phyloP scores from a whole-genome alignment of 2,329 filamentous ascomycete genomes.

The Pyrenochaeta sp. region DNA sequence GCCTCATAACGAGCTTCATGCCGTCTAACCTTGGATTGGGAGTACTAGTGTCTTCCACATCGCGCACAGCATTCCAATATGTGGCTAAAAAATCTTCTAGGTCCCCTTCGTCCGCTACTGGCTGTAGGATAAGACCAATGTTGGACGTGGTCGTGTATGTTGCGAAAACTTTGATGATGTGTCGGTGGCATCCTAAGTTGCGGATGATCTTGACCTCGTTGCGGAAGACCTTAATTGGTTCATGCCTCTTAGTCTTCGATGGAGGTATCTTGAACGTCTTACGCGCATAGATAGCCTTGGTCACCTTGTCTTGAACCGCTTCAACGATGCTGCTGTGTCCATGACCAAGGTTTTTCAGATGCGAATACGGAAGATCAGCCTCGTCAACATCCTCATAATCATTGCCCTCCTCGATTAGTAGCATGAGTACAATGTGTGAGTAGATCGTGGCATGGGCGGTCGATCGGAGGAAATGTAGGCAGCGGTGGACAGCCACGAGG shows the following conservation, averaged over 20 bases:
- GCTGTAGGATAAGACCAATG: constrained; percentile 22
- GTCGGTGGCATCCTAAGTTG: constrained; percentile 12
- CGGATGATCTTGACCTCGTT: constrained; percentile 22
- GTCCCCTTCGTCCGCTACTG: constrained; percentile 27
- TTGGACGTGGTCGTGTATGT: constrained; percentile 15
- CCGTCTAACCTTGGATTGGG: neutral
- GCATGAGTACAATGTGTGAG: no score
- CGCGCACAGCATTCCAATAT: neutral
- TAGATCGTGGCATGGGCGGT: no score
- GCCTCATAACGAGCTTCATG: constrained; percentile 1
- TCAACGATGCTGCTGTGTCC: constrained; percentile 1
- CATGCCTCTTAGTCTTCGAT: neutral
- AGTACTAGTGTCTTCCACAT: neutral
- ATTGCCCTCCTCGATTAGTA: constrained; percentile 1
- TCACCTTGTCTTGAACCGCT: neutral
- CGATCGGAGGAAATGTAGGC: no score
- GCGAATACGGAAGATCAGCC: neutral
- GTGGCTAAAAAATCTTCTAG: constrained; percentile 22
- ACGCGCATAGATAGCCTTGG: neutral
- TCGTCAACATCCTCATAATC: constrained; percentile 1
- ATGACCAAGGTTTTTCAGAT: neutral
- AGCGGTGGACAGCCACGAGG: no score
- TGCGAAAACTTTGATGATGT: constrained; percentile 22
- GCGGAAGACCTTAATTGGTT: constrained; percentile 4
- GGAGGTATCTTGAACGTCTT: neutral